Base-by-base conservation (phyloP, 2,329 filamentous ascomycete species). In the Chalaropsis ovoidea region DNA sequence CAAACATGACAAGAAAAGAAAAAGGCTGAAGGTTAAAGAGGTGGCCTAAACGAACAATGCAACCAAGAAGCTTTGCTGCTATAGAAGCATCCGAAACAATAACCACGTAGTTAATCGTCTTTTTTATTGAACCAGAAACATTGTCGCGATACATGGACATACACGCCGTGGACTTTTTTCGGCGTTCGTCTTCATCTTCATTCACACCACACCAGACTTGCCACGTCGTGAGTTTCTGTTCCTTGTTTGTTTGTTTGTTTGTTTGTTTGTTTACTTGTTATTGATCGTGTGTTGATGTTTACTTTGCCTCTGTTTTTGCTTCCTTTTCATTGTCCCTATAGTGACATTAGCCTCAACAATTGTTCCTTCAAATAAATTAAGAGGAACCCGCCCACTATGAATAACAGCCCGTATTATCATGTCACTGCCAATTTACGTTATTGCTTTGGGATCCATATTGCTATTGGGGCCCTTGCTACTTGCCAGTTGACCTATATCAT, bases 261-360 rank as follows among this genome's bases (percentile, higher is more conserved):
- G 19, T 24, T 15, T 27, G 43, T 45, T 45, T 45, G 11, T 27
- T 11, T 56, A 31, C 0, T 56, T 58, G 24, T 39, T 19, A n/a
- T 58, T 31, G 54, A 15, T 39, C 19, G 22, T 52, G 5, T 52
- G 47, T 52, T 52, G 47, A 52, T 58, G 54, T 58, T 58, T 58
- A 58, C 54, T 58, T 58, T 47, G 43, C n/a, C 43, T 19, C 35
- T 39, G 4, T 39, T 39, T 47, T 13, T 58, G 54, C 17, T 39
- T 39, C 54, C 54, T 31, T 58, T 39, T 58, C 31, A 35, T 39
- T 13, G n/a, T 58, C 54, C 54, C 54, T 58, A 35, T 19, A 19
- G 43, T 19, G 43, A 47, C n/a, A 47, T 47, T 19, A 58, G 15
- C 31, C 54, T 58, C 54, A 39, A 8, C 54, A 58, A 58, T 19